Conservation (phyloP, 108 stramenopile genomes). For the Nitzschia palea region DNA sequence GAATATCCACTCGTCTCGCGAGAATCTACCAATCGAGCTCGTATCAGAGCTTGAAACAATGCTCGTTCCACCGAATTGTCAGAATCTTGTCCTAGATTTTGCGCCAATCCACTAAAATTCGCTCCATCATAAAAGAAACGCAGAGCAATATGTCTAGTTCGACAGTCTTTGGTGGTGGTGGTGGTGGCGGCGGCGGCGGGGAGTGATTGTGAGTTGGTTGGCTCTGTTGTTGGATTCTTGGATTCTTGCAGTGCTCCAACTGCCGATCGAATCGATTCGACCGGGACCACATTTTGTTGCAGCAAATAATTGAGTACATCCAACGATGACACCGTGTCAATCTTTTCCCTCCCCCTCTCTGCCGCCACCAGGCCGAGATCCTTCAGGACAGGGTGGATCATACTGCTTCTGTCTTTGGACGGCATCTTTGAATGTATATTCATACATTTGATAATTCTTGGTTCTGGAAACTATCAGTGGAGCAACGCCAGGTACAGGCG, state of each 20-base stretch:
- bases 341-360: background rate
- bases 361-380: slow-evolving; percentile 6
- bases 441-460: too few species aligned
- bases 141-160: slow-evolving; percentile 85
- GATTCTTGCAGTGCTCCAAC: slow-evolving; percentile 10
- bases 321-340: background rate
- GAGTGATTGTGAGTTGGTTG: background rate
- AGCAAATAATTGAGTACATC: slow-evolving; percentile 36
- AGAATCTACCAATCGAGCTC: slow-evolving; percentile 63
- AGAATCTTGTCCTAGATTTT: slow-evolving; percentile 62
- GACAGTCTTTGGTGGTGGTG: slow-evolving; percentile 2
- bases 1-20: slow-evolving; percentile 73
- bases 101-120: slow-evolving; percentile 78
- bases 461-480: too few species aligned
- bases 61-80: slow-evolving; percentile 85
- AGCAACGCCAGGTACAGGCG: too few species aligned
- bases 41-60: slow-evolving; percentile 84
- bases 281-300: slow-evolving; percentile 3
- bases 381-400: slow-evolving; percentile 13
- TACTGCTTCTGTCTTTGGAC: background rate
- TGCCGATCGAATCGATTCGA: slow-evolving; percentile 20
- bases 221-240: background rate
- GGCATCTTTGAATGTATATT: too few species aligned
- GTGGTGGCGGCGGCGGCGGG: background rate
- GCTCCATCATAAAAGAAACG: slow-evolving; percentile 90